phyloP scores from a whole-genome alignment of 1,284 basidiomycete species.

The Pascua sp. region DNA sequence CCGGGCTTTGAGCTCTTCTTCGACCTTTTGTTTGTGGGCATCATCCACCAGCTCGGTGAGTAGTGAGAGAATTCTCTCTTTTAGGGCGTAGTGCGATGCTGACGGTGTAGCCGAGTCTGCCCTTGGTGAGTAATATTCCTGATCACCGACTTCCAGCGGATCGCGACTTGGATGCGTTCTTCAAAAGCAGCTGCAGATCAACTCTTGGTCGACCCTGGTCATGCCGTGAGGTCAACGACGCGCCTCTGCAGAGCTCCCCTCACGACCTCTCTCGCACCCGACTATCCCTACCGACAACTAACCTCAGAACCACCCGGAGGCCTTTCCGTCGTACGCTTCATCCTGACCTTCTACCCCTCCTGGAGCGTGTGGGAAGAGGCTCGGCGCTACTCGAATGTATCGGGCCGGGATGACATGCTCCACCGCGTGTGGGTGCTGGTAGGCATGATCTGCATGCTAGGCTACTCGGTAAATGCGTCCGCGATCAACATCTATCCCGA shows the following conservation, averaged over 20 bases:
- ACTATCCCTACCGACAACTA: no score
- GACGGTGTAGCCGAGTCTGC: constrained; percentile 38
- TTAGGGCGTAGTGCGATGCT: no score
- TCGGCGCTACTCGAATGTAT: constrained; percentile 43
- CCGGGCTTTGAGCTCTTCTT: constrained; percentile 50
- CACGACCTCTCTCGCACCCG: no score
- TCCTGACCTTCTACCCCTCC: constrained; percentile 40
- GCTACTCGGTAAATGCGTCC: constrained; percentile 48
- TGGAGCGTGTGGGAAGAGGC: constrained; percentile 50
- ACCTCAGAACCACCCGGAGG: constrained; percentile 20
- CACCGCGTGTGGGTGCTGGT: constrained; percentile 45
- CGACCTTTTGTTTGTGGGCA: constrained; percentile 50
- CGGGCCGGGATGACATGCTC: constrained; percentile 43
- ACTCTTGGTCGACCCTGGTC: no score
- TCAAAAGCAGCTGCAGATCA: no score
- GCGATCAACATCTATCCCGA: constrained; percentile 25
- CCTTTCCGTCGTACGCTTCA: constrained; percentile 29
- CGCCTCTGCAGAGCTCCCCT: no score
- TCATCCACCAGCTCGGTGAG: constrained; percentile 48
- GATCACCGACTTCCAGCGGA: no score
- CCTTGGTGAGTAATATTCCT: constrained; percentile 18
- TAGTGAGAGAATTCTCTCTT: no score
- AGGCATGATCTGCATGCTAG: constrained; percentile 40
- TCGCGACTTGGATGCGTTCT: no score
- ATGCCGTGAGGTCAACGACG: no score